phyloP scores from a whole-genome alignment of 495 filamentous ascomycete genomes.

The Baudoinia panamericana region DNA sequence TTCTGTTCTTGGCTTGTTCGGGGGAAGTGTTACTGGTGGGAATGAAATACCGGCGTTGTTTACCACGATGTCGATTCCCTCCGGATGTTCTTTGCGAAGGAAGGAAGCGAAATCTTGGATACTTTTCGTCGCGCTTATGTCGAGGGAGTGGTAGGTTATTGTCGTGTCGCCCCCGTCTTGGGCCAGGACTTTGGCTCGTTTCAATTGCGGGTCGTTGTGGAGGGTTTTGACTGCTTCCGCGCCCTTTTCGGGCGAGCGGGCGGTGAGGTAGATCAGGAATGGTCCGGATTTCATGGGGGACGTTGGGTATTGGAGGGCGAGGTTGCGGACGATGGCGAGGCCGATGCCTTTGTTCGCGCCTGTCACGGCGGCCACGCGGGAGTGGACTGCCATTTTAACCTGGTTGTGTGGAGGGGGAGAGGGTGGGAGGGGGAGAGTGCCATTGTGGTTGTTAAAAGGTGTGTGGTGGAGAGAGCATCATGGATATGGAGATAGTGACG shows the following conservation, averaged over 20 bases:
- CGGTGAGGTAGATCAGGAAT: constrained; percentile 40
- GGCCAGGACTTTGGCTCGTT: constrained; percentile 31
- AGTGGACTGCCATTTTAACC: constrained; percentile 12
- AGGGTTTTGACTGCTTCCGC: constrained; percentile 32
- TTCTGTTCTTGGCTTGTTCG: too few relatives aligned
- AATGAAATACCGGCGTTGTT: constrained; percentile 34
- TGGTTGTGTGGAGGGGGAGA: too few relatives aligned
- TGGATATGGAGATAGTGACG: too few relatives aligned
- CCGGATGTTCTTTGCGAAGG: constrained; percentile 33
- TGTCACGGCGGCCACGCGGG: constrained; percentile 30
- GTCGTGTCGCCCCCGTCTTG: constrained; percentile 33
- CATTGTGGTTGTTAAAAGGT: too few relatives aligned
- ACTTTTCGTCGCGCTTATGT: constrained; percentile 33
- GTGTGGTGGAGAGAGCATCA: too few relatives aligned
- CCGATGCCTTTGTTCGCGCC: constrained; percentile 35
- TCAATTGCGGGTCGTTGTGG: constrained; percentile 30
- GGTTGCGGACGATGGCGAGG: constrained; percentile 29
- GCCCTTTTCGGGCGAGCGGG: constrained; percentile 33
- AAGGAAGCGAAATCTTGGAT: constrained; percentile 30
- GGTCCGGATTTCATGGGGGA: constrained; percentile 33
- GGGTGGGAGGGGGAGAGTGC: too few relatives aligned
- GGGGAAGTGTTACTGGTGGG: too few relatives aligned
- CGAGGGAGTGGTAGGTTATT: constrained; percentile 33
- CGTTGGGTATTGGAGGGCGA: constrained; percentile 36
- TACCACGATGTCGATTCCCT: constrained; percentile 38